Evolutionary conservation across 1,139 yeast genomes (phyloP).

Genomic region (Meyerozyma smithsonii): DNA sequence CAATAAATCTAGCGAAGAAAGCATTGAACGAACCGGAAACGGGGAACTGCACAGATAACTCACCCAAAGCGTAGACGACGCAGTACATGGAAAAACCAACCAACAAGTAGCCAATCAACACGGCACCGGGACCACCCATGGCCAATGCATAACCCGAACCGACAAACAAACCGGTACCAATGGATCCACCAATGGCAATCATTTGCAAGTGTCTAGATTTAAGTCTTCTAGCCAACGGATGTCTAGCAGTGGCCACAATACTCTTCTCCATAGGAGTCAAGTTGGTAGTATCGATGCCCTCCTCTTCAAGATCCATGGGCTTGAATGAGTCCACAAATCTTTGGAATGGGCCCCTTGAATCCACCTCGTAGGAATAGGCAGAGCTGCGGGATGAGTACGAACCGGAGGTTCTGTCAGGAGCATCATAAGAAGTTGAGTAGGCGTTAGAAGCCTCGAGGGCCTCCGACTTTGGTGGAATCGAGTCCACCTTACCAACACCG

Average conservation of each 20-base stretch:
- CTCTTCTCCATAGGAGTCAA: constrained; percentile 30
- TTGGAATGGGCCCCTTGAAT: constrained; percentile 8
- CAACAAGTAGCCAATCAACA: constrained; percentile 43
- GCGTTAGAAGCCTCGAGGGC: neutral
- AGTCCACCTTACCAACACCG: neutral
- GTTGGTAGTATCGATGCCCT: constrained; percentile 28
- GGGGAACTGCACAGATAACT: constrained; percentile 56
- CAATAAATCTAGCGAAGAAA: constrained; percentile 54
- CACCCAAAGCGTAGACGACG: constrained; percentile 58
- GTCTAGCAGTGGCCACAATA: constrained; percentile 34
- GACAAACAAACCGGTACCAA: constrained; percentile 45
- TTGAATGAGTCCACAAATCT: constrained; percentile 35
- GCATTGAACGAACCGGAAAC: constrained; percentile 59
- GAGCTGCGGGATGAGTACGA: neutral
- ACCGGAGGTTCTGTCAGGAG: neutral
- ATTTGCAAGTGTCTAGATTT: constrained; percentile 39
- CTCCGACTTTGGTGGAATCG: neutral
- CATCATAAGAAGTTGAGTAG: neutral
- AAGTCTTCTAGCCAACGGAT: constrained; percentile 33
- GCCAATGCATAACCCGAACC: constrained; percentile 68
- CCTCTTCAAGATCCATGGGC: constrained; percentile 38
- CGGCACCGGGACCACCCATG: constrained; percentile 66
- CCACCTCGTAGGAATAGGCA: constrained; percentile 7
- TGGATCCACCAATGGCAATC: constrained; percentile 44
- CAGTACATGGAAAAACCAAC: constrained; percentile 44